Conservation (phyloP, 805 yeast species). For the Candida argentea region DNA sequence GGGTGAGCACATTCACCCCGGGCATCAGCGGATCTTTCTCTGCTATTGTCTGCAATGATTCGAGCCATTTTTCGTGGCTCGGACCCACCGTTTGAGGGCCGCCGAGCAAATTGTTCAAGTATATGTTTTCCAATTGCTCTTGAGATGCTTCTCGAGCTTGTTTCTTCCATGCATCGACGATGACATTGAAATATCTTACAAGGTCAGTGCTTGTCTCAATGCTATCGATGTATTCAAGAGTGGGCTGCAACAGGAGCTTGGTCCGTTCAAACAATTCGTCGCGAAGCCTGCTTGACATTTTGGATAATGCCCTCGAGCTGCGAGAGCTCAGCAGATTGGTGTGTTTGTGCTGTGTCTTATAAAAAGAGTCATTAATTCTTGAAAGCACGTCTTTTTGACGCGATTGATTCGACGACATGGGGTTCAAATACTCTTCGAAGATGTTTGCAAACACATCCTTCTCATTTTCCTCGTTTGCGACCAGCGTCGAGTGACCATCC, state of each 20-base stretch:
- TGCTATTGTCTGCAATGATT: constrained; percentile 8
- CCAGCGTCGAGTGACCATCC: not conserved
- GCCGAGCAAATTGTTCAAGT: constrained; percentile 8
- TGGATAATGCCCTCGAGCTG: constrained; percentile 3
- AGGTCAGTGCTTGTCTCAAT: constrained; percentile 7
- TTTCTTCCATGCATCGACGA: constrained; percentile 7
- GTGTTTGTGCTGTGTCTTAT: constrained; percentile 2
- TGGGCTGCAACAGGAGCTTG: constrained; percentile 11
- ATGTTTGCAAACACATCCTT: constrained; percentile 14
- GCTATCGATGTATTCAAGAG: constrained; percentile 11
- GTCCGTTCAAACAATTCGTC: constrained; percentile 9
- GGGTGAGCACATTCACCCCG: constrained; percentile 19
- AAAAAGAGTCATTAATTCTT: constrained; percentile 5
- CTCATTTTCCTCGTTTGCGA: constrained; percentile 12
- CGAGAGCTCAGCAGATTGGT: constrained; percentile 3
- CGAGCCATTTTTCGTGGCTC: constrained; percentile 12
- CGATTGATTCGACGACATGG: constrained; percentile 4
- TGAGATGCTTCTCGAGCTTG: constrained; percentile 2
- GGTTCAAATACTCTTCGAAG: constrained; percentile 15
- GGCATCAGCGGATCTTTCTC: constrained; percentile 14
- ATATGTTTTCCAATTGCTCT: constrained; percentile 5
- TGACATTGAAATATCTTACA: constrained; percentile 9
- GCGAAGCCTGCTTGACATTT: constrained; percentile 6
- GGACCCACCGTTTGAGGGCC: constrained; percentile 6
- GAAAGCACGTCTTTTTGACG: constrained; percentile 3